Base-by-base conservation (phyloP, 805 yeast genomes). In the Saccharomycopsis amapae region DNA sequence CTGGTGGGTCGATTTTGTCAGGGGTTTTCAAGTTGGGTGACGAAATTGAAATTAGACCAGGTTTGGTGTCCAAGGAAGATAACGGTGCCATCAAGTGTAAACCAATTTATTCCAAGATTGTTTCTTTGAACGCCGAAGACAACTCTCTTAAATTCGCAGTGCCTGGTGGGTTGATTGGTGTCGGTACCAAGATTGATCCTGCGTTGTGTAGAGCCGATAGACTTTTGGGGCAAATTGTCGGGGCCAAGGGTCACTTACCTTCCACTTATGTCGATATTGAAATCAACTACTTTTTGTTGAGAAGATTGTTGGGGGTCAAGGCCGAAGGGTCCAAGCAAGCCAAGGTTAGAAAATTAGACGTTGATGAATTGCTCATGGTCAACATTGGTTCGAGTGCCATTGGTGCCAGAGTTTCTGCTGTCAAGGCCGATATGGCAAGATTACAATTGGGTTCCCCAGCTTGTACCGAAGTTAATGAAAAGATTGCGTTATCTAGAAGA, bases 101-200 rank as follows among this genome's bases (percentile, higher is more conserved):
- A 65, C 97, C 97, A 39, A 90, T 93, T 61, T 86, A 84, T 72
- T 88, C 97, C 46, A 82, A 87, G 60, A 87, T 93, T 62, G 93
- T 87, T 43, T 85, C 97, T 12, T 73, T 93, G 56, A 90, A 89
- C 64, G 97, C 99, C 49, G 99, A 93, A 69, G 89, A 93, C 69
- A 94, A 93, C 61, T 96, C 89, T 65, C 78, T 93, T 67, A 93
- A 93, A 66, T 93, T 90, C 61, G 99, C 99, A 49, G 98, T 93
- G 59, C 99, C 99, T 39, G 99, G 99, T 81, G 99, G 99, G 54
- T 78, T 93, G 64, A 94, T 93, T 60, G 99, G 99, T 79, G 97
- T 93, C 48, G 99, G 99, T 72, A 93, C 98, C 42, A 87, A 86
- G 69, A 95, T 93, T 56, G 99, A 93, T 68, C 99, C 99, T 48